These are phyloP conservation scores for Xylaria scruposa DNA, from an alignment of 495 filamentous ascomycete species.

Conservation along the genomic window DNA sequence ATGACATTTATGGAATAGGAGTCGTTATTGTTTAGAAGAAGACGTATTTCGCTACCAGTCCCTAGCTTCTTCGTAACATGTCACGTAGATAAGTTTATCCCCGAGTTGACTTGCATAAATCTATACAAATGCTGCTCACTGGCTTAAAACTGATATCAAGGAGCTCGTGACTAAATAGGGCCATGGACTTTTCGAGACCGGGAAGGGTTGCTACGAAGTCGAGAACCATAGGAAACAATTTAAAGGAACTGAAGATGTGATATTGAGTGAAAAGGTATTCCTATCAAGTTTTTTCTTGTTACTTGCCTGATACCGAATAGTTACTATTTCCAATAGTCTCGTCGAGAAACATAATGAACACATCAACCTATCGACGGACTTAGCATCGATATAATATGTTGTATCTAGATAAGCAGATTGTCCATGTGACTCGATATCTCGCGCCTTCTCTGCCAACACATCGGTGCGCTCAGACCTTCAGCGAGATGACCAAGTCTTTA, in stretches of 20 bases:
- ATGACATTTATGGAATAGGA: background rate
- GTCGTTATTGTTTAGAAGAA: background rate
- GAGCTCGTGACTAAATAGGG: background rate
- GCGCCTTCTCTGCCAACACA: background rate
- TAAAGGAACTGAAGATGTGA: no score
- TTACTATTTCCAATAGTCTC: background rate
- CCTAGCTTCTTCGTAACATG: background rate
- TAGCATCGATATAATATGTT: background rate
- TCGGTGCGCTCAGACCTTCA: constrained; percentile 5
- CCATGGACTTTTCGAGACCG: background rate
- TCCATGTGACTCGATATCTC: background rate
- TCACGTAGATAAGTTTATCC: background rate
- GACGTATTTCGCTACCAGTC: background rate
- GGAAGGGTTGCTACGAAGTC: background rate
- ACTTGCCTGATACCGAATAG: background rate
- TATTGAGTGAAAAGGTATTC: no score
- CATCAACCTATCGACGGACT: background rate
- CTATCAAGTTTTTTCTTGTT: background rate
- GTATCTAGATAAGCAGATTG: background rate
- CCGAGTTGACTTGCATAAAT: background rate
- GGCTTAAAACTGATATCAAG: background rate
- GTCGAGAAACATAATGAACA: background rate
- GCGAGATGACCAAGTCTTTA: constrained; percentile 8
- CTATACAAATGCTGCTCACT: background rate
- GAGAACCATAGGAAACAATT: background rate